Conservation (phyloP, 1,284 basidiomycete species). For the Apiotrichum porosum region DNA sequence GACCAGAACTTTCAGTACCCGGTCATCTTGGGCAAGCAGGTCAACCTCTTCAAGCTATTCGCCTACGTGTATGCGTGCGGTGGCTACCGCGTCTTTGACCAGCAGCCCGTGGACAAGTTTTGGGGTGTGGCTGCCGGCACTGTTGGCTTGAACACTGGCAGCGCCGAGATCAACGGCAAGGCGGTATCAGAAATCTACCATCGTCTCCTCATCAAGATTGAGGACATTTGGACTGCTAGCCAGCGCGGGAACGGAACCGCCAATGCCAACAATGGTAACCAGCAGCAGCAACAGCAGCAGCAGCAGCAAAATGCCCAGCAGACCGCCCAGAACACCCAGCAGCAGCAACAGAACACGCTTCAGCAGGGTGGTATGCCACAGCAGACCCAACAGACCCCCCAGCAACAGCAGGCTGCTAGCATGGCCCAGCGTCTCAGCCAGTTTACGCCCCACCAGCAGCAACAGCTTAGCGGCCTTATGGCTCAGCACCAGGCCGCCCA, state of each 20-base stretch:
- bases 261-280: background rate
- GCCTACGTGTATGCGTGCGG: conserved; percentile 11
- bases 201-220: conserved; percentile 4
- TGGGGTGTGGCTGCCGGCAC: conserved; percentile 9
- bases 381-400: conserved; percentile 2
- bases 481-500: background rate
- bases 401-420: conserved; percentile 1
- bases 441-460: conserved; percentile 5
- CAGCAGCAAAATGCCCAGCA: conserved; percentile 7
- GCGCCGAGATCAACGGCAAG: conserved; percentile 7
- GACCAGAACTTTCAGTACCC: conserved; percentile 14
- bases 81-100: conserved; percentile 16
- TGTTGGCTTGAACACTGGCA: conserved; percentile 8
- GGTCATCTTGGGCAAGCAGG: conserved; percentile 10
- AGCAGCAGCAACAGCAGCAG: conserved; percentile 3
- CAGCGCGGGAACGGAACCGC: too few relatives aligned
- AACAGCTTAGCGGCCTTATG: conserved; percentile 7
- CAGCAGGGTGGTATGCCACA: too few relatives aligned
- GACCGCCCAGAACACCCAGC: conserved; percentile 1
- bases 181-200: conserved; percentile 16
- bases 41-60: conserved; percentile 18
- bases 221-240: conserved; percentile 15
- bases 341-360: conserved; percentile 5
- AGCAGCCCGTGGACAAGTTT: conserved; percentile 12
- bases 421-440: background rate